These are phyloP conservation scores for Anthracocystis setariae DNA, from an alignment of 1,284 basidiomycete genomes.

Conservation along the genomic window DNA sequence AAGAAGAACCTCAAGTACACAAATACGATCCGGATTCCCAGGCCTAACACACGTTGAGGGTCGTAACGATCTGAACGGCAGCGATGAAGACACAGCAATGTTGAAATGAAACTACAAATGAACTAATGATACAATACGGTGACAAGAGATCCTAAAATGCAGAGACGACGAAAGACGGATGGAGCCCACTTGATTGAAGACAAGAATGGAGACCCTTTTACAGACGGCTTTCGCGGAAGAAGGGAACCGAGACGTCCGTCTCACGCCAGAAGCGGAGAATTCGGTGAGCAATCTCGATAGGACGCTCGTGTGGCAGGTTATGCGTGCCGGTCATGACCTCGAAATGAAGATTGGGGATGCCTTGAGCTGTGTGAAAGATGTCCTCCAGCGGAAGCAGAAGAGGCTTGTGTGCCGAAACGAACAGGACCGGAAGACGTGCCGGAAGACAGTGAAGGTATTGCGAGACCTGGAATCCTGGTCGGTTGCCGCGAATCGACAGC, in stretches of 20 bases:
- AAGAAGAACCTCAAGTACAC: too few relatives aligned
- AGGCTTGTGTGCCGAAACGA: conserved; percentile 44
- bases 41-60: too few relatives aligned
- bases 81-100: background rate
- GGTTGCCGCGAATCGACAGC: conserved; percentile 38
- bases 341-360: conserved; percentile 41
- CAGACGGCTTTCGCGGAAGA: conserved; percentile 44
- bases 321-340: conserved; percentile 48
- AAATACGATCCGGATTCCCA: too few relatives aligned
- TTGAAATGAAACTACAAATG: too few relatives aligned
- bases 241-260: conserved; percentile 29
- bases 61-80: too few relatives aligned
- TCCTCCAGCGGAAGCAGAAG: conserved; percentile 38
- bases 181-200: background rate
- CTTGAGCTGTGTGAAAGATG: conserved; percentile 39
- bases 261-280: conserved; percentile 46
- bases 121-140: conserved; percentile 17
- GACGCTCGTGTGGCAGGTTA: conserved; percentile 43
- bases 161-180: too few relatives aligned
- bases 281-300: conserved; percentile 39
- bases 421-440: conserved; percentile 31
- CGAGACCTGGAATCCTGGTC: conserved; percentile 37
- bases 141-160: conserved; percentile 11
- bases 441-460: conserved; percentile 42
- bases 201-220: background rate